Base-by-base conservation (phyloP, 2,329 filamentous ascomycete genomes). In the Phaeosphaeria sp. region DNA sequence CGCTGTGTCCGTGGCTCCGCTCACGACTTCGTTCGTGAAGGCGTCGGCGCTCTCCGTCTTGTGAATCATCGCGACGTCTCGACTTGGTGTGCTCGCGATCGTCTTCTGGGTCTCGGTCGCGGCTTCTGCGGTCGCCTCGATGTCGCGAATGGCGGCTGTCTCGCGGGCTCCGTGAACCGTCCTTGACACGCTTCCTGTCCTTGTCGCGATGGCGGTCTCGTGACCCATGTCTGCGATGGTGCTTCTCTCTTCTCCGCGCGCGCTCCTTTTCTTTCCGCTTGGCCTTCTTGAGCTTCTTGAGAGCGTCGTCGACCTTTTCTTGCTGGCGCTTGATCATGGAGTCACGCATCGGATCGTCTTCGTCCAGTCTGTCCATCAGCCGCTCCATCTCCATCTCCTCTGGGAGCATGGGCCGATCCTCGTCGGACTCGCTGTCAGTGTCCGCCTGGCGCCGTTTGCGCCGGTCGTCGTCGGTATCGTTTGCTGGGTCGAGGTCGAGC, bases 301-400 rank as follows among this genome's bases (percentile, higher is more conserved):
- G 78, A 2, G 92, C 93, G 57, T 86, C 85, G 54, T 90, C 87
- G 13, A 97, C 86, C 74, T 97, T 92, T 73, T 92, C 92, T 78
- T 91, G 93, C 84, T 98, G 97, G 78, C 96, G 90, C 63, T 94
- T 87, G 51, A 97, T 88, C 63, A 98, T 75, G 69, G 91, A 97
- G 39, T 87, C 88, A 78, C 97, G 97, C 95, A 99, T 99, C 0
- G 95, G 95, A 75, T 99, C 95, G 60, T 98, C 94, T 22, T 97
- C 93, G 64, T 98, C 95, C 63, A 96, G 90, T 17, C 94, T 89
- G 53, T 85, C 81, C 52, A 96, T 87, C 55, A 98, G 76, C 46
- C 87, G 84, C 50, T 87, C 87, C 50, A 98, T 79, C 74, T 98
- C 93, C 54, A 82, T 81, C 79, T 98, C 93, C 72, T 97, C 93